These are phyloP conservation scores for Mycena crocata DNA, from an alignment of 768 basidiomycete species.

Conservation along the genomic window DNA sequence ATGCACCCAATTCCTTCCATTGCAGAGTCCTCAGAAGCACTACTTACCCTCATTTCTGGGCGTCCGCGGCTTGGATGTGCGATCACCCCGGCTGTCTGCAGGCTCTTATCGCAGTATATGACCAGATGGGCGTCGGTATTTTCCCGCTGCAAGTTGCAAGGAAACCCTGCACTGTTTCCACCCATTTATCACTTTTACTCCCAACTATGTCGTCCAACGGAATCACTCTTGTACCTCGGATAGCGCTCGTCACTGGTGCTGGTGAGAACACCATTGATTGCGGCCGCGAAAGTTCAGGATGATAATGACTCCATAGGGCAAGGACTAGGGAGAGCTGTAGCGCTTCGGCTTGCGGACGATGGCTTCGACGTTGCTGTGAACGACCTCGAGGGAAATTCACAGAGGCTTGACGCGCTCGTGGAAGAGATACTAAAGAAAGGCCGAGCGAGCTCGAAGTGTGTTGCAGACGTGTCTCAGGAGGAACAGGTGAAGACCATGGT, in stretches of 20 bases:
- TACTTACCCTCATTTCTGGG: too few species aligned
- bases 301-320: not conserved
- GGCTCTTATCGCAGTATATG: too few species aligned
- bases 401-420: constrained; percentile 29
- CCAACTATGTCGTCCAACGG: constrained; percentile 36
- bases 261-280: not conserved
- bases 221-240: constrained; percentile 41
- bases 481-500: too few species aligned
- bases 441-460: not conserved
- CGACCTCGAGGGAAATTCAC: constrained; percentile 39
- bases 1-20: too few species aligned
- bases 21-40: too few species aligned
- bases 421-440: constrained; percentile 21
- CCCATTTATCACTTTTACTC: too few species aligned
- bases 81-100: too few species aligned
- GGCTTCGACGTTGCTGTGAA: constrained; percentile 49
- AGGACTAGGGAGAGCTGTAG: constrained; percentile 46
- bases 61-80: too few species aligned
- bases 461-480: too few species aligned
- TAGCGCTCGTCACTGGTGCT: constrained; percentile 45
- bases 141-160: too few species aligned
- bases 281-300: not conserved
- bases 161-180: too few species aligned
- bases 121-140: too few species aligned
- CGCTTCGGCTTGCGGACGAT: constrained; percentile 47